Evolutionary conservation across 371 early-diverging fungal genomes (phyloP), one percentile per base, ranked within the genome.

Genomic region (Lichtheimia ornata): DNA sequence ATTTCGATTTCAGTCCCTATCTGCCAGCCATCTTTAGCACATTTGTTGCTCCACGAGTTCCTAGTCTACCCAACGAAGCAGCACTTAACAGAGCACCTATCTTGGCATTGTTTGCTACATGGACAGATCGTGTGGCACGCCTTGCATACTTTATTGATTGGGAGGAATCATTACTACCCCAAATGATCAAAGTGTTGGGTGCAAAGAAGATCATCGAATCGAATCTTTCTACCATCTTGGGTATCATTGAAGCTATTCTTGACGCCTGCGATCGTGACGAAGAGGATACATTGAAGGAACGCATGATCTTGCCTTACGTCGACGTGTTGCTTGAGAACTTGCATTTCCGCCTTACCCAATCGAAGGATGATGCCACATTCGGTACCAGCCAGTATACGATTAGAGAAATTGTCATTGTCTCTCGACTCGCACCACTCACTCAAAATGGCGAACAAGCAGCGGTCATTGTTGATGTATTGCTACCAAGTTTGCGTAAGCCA

Each of bases 61-160:
- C 79, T 18, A 83, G 73, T 6, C 71, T 97, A 25, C 83, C 84
- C 17, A 66, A 70, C 7, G 97, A 97, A 63, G 92, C 91, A 65
- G 89, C 94, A 1, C 96, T 97, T 67, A 84, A 88, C 44, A 82
- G 94, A 1, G 89, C 93, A 1, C 83, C 91, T 0, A 70, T 96
- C 7, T 69, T 95, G 72, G 85, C 86, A 49, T 71, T 98, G 45
- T 84, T 97, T 52, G 70, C 71, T 4, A 72, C 86, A 3, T 97
- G 97, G 97, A 74, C 95, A 2, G 74, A 78, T 40, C 75, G 85
- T 45, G 65, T 66, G 15, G 66, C 76, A 4, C 93, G 93, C 71
- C 74, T 86, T 0, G 12, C 66, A 2, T 95, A 81, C 69, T 77
- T 97, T 11, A 77, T 81, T 35, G 82, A 82, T 18, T 85, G 85